phyloP scores from a whole-genome alignment of 352 stramenopile species.

The Pythium myriotylum region DNA sequence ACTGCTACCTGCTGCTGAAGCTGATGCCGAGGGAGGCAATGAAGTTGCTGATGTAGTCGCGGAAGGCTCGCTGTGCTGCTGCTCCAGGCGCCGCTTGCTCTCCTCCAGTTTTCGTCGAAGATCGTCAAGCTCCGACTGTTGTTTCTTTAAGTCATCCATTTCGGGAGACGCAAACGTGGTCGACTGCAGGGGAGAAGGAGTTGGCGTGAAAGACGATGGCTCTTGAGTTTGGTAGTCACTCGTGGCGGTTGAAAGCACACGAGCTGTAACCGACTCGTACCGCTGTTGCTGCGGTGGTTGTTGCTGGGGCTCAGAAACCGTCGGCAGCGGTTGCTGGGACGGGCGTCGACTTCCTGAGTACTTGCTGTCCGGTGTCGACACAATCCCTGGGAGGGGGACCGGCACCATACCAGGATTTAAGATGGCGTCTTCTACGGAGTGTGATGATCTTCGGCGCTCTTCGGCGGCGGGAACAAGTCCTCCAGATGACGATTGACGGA shows the following conservation, averaged over 20 bases:
- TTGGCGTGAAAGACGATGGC: slow-evolving; percentile 4
- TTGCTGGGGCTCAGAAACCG: too few relatives aligned
- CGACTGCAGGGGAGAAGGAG: slow-evolving; percentile 5
- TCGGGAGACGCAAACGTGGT: slow-evolving; percentile 39
- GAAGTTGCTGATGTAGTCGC: slow-evolving; percentile 7
- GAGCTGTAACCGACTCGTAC: slow-evolving; percentile 12
- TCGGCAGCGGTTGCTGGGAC: slow-evolving; percentile 10
- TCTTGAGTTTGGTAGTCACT: slow-evolving; percentile 7
- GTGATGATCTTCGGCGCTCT: slow-evolving; percentile 3
- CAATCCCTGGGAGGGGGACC: slow-evolving; percentile 48
- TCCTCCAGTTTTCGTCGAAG: slow-evolving; percentile 69
- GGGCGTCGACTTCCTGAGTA: slow-evolving; percentile 1
- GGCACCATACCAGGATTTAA: slow-evolving; percentile 44
- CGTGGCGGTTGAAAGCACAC: slow-evolving; percentile 7
- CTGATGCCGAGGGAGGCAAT: slow-evolving; percentile 7
- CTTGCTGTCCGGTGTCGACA: slow-evolving; percentile 20
- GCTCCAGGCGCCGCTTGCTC: slow-evolving; percentile 61
- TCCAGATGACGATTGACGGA: slow-evolving; percentile 1
- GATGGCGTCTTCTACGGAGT: slow-evolving; percentile 21
- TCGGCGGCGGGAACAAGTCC: background rate
- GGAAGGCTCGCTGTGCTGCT: slow-evolving; percentile 24
- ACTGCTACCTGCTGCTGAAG: background rate
- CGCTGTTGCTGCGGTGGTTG: too few relatives aligned
- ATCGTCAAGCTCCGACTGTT: slow-evolving; percentile 66
- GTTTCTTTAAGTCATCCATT: slow-evolving; percentile 65